These are phyloP conservation scores for Ulmus americana DNA, from an alignment of 331 rosid species.

Conservation along the genomic window DNA sequence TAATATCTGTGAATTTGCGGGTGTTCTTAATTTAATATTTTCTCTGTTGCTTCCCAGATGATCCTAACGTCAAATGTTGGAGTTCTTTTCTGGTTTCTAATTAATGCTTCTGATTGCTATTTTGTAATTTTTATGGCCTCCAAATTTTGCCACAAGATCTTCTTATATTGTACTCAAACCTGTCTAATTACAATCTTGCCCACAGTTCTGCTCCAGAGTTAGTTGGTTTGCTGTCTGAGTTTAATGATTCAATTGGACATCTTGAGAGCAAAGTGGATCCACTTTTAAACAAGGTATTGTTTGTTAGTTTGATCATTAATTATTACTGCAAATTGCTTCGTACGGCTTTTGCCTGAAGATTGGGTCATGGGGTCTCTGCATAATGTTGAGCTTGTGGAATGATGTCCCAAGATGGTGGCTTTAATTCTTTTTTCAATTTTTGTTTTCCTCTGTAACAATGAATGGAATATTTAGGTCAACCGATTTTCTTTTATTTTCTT, in stretches of 20 bases:
- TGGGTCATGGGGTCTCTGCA: neutral
- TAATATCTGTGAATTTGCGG: neutral
- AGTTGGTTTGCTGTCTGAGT: conserved; percentile 69
- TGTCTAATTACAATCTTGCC: conserved; percentile 20
- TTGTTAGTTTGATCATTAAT: neutral
- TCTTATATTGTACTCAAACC: neutral
- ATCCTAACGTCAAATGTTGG: neutral
- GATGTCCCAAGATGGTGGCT: neutral
- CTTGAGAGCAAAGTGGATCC: conserved; percentile 71
- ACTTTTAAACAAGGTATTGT: conserved; percentile 57
- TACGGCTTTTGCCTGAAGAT: neutral
- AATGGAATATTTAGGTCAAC: neutral
- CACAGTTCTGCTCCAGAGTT: conserved; percentile 84
- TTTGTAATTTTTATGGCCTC: neutral
- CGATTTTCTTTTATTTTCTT: neutral
- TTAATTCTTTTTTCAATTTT: neutral
- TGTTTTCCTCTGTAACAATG: neutral
- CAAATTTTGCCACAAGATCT: no score
- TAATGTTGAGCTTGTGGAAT: neutral
- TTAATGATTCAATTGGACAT: conserved; percentile 57
- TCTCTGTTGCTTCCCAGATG: neutral
- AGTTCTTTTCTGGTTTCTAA: neutral
- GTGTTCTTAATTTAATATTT: neutral
- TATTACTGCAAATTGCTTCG: neutral
- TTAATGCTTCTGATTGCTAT: neutral